Evolutionary conservation across 2,329 filamentous ascomycete species (phyloP), one percentile per base, ranked within the genome.

Genomic region (Colletotrichum abscissum): DNA sequence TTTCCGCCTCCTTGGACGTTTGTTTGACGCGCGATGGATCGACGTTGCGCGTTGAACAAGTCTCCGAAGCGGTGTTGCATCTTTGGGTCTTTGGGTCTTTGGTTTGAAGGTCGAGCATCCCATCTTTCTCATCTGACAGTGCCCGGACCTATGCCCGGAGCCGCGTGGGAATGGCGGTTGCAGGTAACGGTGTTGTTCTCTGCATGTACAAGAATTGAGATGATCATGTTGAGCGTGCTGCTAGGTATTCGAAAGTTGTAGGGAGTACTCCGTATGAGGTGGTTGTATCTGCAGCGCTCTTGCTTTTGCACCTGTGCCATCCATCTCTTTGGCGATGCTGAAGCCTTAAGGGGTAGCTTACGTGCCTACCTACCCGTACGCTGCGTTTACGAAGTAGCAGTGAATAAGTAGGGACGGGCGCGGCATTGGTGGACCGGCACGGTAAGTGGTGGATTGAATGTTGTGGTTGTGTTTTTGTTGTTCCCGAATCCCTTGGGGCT

Each of bases 381-480:
- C 14, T 42, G 2, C 38, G 14, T 42, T 42, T 42, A 19, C 14
- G 38, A 19, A 19, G 38, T 42, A 19, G 38, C 14, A 42, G 38
- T 42, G 38, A 19, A 42, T 33, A 52, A 5, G 16, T 26, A 63
- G 67, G 46, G 22, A 54, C n/a, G 28, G 38, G 55, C 33, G 22
- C 54, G 28, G 28, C 42, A 63, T 33, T 70, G 66, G 67, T 67
- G 70, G 58, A 60, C 42, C 42, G 42, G 19, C 42, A 49, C 42
- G 42, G 42, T 49, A 22, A 22, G 8, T 49, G 42, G 9, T 35
- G 33, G 3, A 22, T 73, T 58, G 42, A 73, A 62, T 62, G 55
- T 62, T 62, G 59, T 72, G 59, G 35, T 69, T 33, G 52, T 57
- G 66, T 69, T 63, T 63, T 73, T 70, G 60, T 70, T 73, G 55